Conservation (phyloP, 768 basidiomycete species). For the Pleurotus ostreatus region DNA sequence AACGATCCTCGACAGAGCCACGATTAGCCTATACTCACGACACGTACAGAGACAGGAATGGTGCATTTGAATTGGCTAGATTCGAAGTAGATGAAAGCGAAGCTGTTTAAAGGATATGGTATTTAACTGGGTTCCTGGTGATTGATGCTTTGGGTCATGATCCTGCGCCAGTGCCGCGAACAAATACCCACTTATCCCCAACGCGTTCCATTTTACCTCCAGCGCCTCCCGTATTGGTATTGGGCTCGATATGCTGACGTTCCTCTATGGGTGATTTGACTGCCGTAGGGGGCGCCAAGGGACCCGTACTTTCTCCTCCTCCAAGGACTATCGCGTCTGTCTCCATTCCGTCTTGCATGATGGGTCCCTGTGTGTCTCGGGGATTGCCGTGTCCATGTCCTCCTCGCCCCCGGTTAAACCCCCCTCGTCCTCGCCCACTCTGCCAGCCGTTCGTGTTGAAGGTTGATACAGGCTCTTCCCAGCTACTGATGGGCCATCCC, state of each 20-base stretch:
- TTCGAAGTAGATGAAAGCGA: constrained; percentile 37
- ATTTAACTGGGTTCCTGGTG: constrained; percentile 13
- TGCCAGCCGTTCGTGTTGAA: constrained; percentile 20
- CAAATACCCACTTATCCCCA: constrained; percentile 72
- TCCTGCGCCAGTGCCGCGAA: constrained; percentile 34
- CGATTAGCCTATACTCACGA: constrained; percentile 34
- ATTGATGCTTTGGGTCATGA: constrained; percentile 6
- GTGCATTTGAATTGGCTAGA: constrained; percentile 45
- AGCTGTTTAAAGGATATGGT: constrained; percentile 30
- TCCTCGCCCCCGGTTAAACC: constrained; percentile 20
- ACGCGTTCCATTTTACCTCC: constrained; percentile 66
- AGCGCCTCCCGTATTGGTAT: constrained; percentile 17
- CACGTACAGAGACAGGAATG: constrained; percentile 19
- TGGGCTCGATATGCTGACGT: constrained; percentile 9
- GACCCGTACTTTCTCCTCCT: constrained; percentile 41
- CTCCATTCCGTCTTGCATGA: constrained; percentile 23
- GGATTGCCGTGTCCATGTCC: constrained; percentile 40
- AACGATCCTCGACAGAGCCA: constrained; percentile 30
- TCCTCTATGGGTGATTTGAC: constrained; percentile 8
- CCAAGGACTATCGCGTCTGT: constrained; percentile 63
- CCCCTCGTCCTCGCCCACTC: constrained; percentile 35
- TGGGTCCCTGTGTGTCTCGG: constrained; percentile 36
- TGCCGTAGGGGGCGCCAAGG: constrained; percentile 4
- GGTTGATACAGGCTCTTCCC: constrained; percentile 7
- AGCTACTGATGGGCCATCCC: constrained; percentile 13